phyloP scores from a whole-genome alignment of 2,329 filamentous ascomycete species.

The Arthroderma uncinatum region DNA sequence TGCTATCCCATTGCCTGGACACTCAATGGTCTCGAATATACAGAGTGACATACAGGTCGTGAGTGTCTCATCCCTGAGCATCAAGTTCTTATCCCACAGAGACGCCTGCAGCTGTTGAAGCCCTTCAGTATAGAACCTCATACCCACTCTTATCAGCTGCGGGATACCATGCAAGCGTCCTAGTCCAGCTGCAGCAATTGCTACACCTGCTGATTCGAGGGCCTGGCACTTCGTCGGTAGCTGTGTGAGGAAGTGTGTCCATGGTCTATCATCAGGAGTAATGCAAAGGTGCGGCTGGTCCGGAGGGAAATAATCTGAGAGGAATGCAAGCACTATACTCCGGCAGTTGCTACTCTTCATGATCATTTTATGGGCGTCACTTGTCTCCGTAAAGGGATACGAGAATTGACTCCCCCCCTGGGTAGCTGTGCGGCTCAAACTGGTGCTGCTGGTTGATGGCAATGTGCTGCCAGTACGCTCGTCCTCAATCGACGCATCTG shows the following conservation, averaged over 20 bases:
- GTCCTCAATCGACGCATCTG: too few relatives aligned
- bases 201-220: constrained; percentile 22
- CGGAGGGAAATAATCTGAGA: neutral
- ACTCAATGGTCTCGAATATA: constrained; percentile 29
- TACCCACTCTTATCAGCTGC: constrained; percentile 19
- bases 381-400: neutral
- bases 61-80: constrained; percentile 28
- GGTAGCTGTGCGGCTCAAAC: too few relatives aligned
- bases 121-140: constrained; percentile 26
- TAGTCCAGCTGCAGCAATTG: constrained; percentile 21
- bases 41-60: constrained; percentile 28
- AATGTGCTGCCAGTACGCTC: too few relatives aligned
- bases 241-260: constrained; percentile 21
- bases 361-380: neutral
- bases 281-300: constrained; percentile 6
- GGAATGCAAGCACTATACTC: too few relatives aligned
- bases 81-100: constrained; percentile 22
- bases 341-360: neutral
- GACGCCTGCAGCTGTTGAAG: constrained; percentile 29
- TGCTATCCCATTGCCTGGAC: constrained; percentile 21
- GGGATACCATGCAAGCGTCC: constrained; percentile 18
- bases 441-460: too few relatives aligned
- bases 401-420: too few relatives aligned
- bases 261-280: constrained; percentile 14
- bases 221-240: constrained; percentile 19